These are phyloP conservation scores for Terana coerulea DNA, from an alignment of 768 basidiomycete genomes.

Conservation along the genomic window DNA sequence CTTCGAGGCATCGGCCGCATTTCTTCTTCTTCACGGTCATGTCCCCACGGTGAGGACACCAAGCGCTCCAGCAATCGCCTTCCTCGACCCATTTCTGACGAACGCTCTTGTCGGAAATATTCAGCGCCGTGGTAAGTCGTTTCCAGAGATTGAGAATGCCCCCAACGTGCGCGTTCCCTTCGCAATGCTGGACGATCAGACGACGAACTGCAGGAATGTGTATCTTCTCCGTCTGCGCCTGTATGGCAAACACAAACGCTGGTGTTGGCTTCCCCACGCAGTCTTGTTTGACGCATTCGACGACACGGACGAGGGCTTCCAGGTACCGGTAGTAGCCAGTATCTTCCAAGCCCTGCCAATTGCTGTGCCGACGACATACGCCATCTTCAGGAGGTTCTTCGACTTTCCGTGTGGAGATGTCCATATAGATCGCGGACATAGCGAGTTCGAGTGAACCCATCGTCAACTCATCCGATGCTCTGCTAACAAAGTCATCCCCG, in stretches of 20 bases:
- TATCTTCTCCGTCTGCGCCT: not conserved
- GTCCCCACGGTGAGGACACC: not conserved
- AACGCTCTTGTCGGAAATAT: not conserved
- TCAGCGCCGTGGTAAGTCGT: not conserved
- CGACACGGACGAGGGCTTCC: not conserved
- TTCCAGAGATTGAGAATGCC: not conserved
- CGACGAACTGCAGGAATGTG: not conserved
- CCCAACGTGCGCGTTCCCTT: not conserved
- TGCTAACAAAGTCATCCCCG: no score
- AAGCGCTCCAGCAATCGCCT: not conserved
- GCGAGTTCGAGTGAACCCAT: not conserved
- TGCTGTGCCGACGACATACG: not conserved
- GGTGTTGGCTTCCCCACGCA: not conserved
- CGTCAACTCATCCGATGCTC: not conserved
- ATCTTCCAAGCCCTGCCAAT: not conserved
- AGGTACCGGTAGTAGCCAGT: not conserved
- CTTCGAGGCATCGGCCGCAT: not conserved
- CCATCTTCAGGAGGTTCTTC: no score
- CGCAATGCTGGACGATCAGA: not conserved
- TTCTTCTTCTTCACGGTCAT: not conserved
- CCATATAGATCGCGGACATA: not conserved
- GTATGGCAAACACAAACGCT: not conserved
- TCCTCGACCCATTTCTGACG: not conserved
- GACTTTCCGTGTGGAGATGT: not conserved
- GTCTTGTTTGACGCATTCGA: not conserved